Base-by-base conservation (phyloP, 1,284 basidiomycete species). In the Fistulinella staudtii region DNA sequence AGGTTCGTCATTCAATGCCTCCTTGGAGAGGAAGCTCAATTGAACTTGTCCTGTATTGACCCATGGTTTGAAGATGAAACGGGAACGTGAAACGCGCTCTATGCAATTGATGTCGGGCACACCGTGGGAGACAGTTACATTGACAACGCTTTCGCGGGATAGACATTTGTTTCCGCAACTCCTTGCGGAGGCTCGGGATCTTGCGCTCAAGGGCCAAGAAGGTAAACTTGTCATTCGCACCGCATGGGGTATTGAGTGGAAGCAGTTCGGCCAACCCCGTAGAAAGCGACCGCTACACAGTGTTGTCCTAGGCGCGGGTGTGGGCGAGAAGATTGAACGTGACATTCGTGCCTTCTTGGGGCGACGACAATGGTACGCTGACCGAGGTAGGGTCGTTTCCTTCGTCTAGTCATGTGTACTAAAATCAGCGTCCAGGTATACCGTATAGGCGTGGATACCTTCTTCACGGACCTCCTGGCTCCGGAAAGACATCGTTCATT, bases 401-500 rank as follows among this genome's bases (percentile, higher is more conserved):
- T 39, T 15, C 36, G 29, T 7, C 13, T n/a, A 45, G 38, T 47
- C 49, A 24, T 47, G 33, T 30, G 13, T 29, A 41, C 36, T 53
- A 38, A 62, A 17, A 36, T 27, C 11, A 6, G n/a, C 3, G n/a
- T 44, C 18, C 51, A 93, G 94, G 95, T 21, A 98, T 99, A 47
- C 96, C 96, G 0, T 99, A 99, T 63, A 82, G 96, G 21, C 78
- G 96, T 55, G 96, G 96, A 28, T 98, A 98, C 66, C 78, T 99
- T 14, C 71, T 99, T 10, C 82, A 99, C 60, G 96, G 96, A 7
- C 94, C 96, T 15, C 96, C 96, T 1, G 96, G 96, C 17, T 96
- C 93, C 0, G 96, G 96, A 44, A 99, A 99, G 68, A 95, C 94
- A 1, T 98, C 93, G 1, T 99, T 94, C 70, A 99, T 99, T 54